Base-by-base conservation (phyloP, 805 yeast genomes). In the Dipodascus geniculatus region DNA sequence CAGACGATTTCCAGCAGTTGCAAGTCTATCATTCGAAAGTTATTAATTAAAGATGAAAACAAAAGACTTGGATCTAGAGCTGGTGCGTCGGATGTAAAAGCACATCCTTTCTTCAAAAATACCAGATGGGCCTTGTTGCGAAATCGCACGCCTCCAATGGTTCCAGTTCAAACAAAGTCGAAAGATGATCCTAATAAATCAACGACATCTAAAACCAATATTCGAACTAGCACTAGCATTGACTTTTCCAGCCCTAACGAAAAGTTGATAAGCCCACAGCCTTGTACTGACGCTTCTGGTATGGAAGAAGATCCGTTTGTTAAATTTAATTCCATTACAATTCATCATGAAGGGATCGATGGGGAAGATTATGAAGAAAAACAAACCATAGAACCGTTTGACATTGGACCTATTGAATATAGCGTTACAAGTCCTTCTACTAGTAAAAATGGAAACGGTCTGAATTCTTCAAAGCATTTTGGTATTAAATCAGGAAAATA, bases 121-220 rank as follows among this genome's bases (percentile, higher is more conserved):
- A 82, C 87, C 1, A 96, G 89, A 66, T 93, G 99, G 99, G 97
- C 99, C 0, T 74, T 93, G 55, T 72, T 93, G 54, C 78, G 99
- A 61, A 87, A 93, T 67, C 93, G 85, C 65, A 84, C 85, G 55
- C 98, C 99, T 0, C 99, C 99, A 16, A 83, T 93, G 82, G 83
- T 93, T 17, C 99, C 99, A 0, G 85, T 85, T 0, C 75, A 88
- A 48, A 74, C 79, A 9, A 73, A 74, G 50, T 80, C 74, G n/a
- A 66, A 74, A 22, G 84, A 81, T 53, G 77, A 38, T 6, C 44
- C 44, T 6, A 17, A 17, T 14, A 38, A 38, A n/a, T 28, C 62
- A 17, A 47, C 55, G 24, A n/a, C 20, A 17, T 6, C 6, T 9
- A 38, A 38, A 16, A 3, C 17, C 8, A 14, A 38, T 6, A 14